Conservation (phyloP, 768 basidiomycete genomes). For the Grammothele lineata region DNA sequence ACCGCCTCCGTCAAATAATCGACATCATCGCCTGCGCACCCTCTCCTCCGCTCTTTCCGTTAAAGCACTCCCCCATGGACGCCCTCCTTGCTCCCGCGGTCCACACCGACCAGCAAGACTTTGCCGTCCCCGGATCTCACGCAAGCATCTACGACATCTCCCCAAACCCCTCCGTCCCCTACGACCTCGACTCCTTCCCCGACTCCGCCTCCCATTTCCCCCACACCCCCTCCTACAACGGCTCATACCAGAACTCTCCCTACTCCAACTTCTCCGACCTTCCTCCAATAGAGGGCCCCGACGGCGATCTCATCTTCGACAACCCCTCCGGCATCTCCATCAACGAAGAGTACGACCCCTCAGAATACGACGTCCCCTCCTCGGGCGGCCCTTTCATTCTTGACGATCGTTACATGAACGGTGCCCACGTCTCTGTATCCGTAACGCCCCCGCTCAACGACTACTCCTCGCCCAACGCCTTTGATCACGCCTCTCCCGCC, state of each 20-base stretch:
- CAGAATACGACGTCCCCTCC: slow-evolving; percentile 63
- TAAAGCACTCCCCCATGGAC: slow-evolving; percentile 17
- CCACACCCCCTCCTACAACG: slow-evolving; percentile 54
- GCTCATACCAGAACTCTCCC: slow-evolving; percentile 68
- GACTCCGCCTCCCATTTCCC: slow-evolving; percentile 38
- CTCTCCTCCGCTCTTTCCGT: slow-evolving; percentile 8
- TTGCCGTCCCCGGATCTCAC: slow-evolving; percentile 11
- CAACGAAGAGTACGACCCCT: slow-evolving; percentile 62
- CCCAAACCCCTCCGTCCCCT: slow-evolving; percentile 23
- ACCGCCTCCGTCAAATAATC: slow-evolving; percentile 20
- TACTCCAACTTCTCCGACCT: slow-evolving; percentile 70
- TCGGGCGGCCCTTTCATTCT: slow-evolving; percentile 52
- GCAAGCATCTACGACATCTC: slow-evolving; percentile 21
- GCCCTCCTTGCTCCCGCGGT: slow-evolving; percentile 15
- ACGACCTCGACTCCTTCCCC: slow-evolving; percentile 38
- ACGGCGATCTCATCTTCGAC: slow-evolving; percentile 40
- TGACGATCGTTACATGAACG: slow-evolving; percentile 45
- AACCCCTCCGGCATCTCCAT: slow-evolving; percentile 33
- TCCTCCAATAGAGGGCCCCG: slow-evolving; percentile 25
- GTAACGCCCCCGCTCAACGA: slow-evolving; percentile 29
- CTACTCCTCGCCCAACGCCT: slow-evolving; percentile 37
- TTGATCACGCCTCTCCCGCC: slow-evolving; percentile 59
- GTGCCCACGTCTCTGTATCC: slow-evolving; percentile 32
- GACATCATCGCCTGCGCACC: slow-evolving; percentile 18
- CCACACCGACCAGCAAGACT: slow-evolving; percentile 14